Base-by-base conservation (phyloP, 495 filamentous ascomycete genomes). In the Pyronema domesticum region DNA sequence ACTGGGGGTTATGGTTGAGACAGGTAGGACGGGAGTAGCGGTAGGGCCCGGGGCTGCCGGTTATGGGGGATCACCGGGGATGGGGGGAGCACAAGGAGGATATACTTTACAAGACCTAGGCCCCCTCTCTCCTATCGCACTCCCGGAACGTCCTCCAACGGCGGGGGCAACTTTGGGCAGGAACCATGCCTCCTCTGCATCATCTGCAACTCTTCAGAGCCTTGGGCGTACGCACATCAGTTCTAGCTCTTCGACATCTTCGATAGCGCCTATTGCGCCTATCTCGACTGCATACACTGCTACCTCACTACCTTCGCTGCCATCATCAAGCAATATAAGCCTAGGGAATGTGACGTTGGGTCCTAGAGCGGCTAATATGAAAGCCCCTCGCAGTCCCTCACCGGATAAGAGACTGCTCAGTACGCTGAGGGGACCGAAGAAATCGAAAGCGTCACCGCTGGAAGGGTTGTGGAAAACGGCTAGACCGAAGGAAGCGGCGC, bases 1-100 rank as follows among this genome's bases (percentile, higher is more conserved):
- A 14, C 73, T 98, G 13, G 83, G 89, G 58, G 83, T 89, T 19
- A 73, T 96, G 44, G 69, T 81, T 55, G 94, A 87, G 58, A 77
- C 23, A 30, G 23, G 23, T 30, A 30, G 23, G 23, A 30, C 23
- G 23, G 23, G 2, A 30, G 5, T 30, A 5, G 5, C 23, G 23
- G 23, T 5, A 5, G 23, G 23, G 5, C 5, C 23, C 2, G 23
- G 23, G 23, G 23, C 23, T 30, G 23, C 23, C 1, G 23, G n/a
- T n/a, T n/a, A n/a, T n/a, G n/a, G n/a, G n/a, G n/a, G n/a, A n/a
- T n/a, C n/a, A n/a, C n/a, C 23, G 23, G 23, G 23, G 23, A 30
- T 30, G 1, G 23, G 23, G 23, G 5, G 53, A 48, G 47, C 43
- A 48, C 13, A 34, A 42, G 11, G 35, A 11, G 10, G 50, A 6